Evolutionary conservation across 139 green algal species (phyloP), one percentile per base, ranked within the genome.

Genomic region (Zygnema circumcarinatum): DNA sequence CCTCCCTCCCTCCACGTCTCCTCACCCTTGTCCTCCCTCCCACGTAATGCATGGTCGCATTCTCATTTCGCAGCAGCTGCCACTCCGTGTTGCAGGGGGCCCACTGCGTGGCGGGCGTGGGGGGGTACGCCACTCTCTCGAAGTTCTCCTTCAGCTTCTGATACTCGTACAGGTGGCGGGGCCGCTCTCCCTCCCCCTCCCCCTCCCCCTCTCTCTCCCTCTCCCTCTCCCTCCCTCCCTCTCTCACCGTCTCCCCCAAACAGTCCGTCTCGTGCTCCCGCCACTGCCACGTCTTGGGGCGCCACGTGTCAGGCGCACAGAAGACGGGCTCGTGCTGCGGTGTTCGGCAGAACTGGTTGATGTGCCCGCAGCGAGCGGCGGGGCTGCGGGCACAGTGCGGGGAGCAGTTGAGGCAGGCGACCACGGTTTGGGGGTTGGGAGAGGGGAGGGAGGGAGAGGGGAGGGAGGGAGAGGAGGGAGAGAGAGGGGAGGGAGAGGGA

Each of bases 61-160:
- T 78, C 16, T 78, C 69, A 16, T 78, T 78, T 16, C 69, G 35
- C 16, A 78, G 16, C 11, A 78, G 16, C 36, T 78, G 69, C 69
- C 69, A 78, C 16, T 78, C 69, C 69, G 69, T 52, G 16, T 78
- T 78, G 16, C 69, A 78, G 7, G 69, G 69, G 11, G 69, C 7
- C 69, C 69, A 78, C 36, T 78, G 69, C 3, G 35, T 78, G 11
- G 69, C 36, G 11, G 69, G 69, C 3, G 69, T 78, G 3, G 69
- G 69, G 16, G 69, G 69, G 16, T 78, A 78, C 16, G 35, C 69
- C 7, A 39, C 35, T 78, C 35, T 7, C 11, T 78, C 36, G 69
- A 78, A 78, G 16, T 78, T 78, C 35, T n/a, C 7, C 16, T 78
- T 78, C 69, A 78, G 35, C 16, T 78, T 78, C 3, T 78, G 69